phyloP scores from a whole-genome alignment of 805 yeast genomes.

The Kluyveromyces dobzhanskii region DNA sequence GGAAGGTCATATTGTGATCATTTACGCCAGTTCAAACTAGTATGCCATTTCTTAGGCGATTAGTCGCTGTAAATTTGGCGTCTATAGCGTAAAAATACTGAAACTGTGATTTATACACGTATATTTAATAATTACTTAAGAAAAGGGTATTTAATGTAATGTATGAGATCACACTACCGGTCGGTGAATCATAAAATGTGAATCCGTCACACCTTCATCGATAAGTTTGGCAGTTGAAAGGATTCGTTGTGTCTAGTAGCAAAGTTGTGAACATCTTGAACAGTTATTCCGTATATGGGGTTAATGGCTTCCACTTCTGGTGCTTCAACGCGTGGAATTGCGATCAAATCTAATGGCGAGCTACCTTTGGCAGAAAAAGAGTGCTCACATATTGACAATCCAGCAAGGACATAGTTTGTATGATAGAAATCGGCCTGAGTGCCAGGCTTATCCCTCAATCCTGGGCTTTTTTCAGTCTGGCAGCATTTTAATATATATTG shows the following conservation, averaged over 20 bases:
- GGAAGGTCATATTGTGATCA: no score
- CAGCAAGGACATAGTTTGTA: slow-evolving; percentile 75
- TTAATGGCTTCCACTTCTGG: slow-evolving; percentile 31
- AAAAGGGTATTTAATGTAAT: no score
- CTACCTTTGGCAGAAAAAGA: slow-evolving; percentile 5
- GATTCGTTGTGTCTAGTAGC: neutral
- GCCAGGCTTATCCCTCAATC: slow-evolving; percentile 85
- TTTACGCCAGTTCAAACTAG: no score
- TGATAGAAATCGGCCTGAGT: slow-evolving; percentile 79
- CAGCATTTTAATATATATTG: slow-evolving; percentile 69
- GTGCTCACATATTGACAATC: slow-evolving; percentile 38
- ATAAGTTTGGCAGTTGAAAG: neutral
- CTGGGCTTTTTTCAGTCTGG: slow-evolving; percentile 55
- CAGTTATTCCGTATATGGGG: slow-evolving; percentile 54
- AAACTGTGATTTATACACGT: no score
- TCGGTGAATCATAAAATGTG: no score
- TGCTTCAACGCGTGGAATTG: neutral
- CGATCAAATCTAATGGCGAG: slow-evolving; percentile 2
- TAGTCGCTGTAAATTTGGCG: no score
- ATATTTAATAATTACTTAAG: no score
- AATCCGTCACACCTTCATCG: neutral
- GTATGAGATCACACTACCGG: no score
- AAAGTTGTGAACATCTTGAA: slow-evolving; percentile 32
- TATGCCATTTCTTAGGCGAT: no score
- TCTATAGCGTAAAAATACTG: no score